Conservation (phyloP, 345 rosid genomes). For the Eucalyptus cloeziana region DNA sequence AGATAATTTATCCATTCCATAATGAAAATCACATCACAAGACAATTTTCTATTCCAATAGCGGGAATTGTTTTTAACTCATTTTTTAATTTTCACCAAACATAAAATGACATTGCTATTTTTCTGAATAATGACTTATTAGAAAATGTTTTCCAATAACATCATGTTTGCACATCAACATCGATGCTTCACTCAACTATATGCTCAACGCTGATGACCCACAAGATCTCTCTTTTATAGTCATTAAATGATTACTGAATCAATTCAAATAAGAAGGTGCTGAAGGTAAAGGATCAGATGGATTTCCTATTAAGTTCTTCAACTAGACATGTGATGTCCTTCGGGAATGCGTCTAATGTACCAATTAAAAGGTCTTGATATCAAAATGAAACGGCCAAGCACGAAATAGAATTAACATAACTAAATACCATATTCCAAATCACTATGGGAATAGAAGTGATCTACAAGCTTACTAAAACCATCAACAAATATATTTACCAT, state of each 20-base stretch:
- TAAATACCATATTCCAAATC: neutral
- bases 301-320: neutral
- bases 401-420: neutral
- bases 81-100: too few species aligned
- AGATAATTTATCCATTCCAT: too few species aligned
- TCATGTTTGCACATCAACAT: neutral
- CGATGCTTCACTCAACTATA: neutral
- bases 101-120: too few species aligned
- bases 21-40: too few species aligned
- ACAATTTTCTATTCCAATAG: too few species aligned
- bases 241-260: neutral
- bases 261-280: neutral
- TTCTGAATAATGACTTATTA: too few species aligned
- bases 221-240: neutral
- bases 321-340: neutral
- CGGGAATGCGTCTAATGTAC: too few species aligned
- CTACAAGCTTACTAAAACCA: neutral
- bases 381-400: neutral
- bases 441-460: neutral
- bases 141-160: too few species aligned
- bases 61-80: too few species aligned
- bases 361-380: neutral
- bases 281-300: neutral
- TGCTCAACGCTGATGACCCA: rapidly evolving
- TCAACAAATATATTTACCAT: neutral